phyloP scores from a whole-genome alignment of 371 early-diverging fungal genomes.

The Polyrhizophydium stewartii region DNA sequence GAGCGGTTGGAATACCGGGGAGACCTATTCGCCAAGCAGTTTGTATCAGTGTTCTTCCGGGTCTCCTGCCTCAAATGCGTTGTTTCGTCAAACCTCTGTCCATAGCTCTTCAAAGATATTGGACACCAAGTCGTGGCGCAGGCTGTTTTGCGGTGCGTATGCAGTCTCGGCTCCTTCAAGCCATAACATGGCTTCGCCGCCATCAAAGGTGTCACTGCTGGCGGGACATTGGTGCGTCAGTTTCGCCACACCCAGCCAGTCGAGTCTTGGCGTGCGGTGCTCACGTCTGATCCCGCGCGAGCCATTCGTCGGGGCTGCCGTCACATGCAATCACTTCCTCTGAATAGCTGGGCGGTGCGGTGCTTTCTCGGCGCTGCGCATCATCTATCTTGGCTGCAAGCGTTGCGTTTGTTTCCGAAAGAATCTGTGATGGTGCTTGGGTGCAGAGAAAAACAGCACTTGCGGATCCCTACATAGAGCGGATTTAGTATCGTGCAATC shows the following conservation, averaged over 20 bases:
- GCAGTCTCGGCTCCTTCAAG: neutral
- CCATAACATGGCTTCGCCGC: neutral
- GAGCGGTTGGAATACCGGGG: neutral
- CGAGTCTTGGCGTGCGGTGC: no score
- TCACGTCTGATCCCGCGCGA: neutral
- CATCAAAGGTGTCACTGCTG: no score
- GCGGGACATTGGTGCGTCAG: no score
- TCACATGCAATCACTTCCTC: neutral
- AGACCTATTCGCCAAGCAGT: neutral
- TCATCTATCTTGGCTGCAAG: neutral
- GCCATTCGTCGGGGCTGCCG: neutral
- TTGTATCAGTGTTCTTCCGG: no score
- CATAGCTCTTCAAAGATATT: conserved; percentile 5
- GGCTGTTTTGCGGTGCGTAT: neutral
- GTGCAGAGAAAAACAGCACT: neutral
- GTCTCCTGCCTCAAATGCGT: no score
- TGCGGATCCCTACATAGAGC: neutral
- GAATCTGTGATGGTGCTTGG: neutral
- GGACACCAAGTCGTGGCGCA: neutral
- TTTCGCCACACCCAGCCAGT: no score
- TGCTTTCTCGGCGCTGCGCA: neutral
- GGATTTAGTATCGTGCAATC: no score
- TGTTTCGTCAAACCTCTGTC: neutral
- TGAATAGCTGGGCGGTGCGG: neutral
- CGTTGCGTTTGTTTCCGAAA: neutral